These are phyloP conservation scores for Dryas integrifolia DNA, from an alignment of 331 rosid genomes.

Conservation along the genomic window DNA sequence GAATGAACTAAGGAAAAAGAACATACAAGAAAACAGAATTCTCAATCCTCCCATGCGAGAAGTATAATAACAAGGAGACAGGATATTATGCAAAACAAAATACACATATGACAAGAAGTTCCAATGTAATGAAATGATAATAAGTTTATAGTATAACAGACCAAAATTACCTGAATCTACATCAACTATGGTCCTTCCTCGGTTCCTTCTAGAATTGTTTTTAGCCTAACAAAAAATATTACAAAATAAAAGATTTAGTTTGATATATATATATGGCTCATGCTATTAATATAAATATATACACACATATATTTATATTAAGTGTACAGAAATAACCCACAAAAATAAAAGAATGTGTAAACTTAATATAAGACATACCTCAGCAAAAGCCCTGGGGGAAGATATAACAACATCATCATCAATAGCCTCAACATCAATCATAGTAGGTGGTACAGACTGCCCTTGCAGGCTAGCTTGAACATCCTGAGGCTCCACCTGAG, in stretches of 20 bases:
- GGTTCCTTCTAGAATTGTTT: constrained; percentile 69
- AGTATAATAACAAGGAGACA: background rate
- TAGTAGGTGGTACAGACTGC: constrained; percentile 29
- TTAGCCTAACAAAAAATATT: constrained; percentile 51
- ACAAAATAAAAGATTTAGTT: background rate
- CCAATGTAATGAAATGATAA: background rate
- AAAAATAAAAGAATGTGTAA: background rate
- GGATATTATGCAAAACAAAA: background rate
- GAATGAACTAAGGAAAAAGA: background rate
- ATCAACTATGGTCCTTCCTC: constrained; percentile 56
- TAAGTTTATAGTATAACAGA: background rate
- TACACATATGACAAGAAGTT: background rate
- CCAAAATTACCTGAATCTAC: constrained; percentile 62
- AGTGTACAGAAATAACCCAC: constrained; percentile 1
- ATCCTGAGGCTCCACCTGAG: constrained; percentile 37
- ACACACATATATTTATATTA: constrained; percentile 4
- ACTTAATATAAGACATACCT: constrained; percentile 36
- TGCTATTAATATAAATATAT: too few relatives aligned
- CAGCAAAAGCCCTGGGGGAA: constrained; percentile 78
- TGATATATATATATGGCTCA: too few relatives aligned
- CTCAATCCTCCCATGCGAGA: background rate
- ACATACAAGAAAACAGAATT: background rate
- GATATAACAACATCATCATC: constrained; percentile 87
- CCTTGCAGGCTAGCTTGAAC: constrained; percentile 36
- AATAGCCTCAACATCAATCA: constrained; percentile 74